A percentile compares a stretch with the other conserved stretches of the same genome.
These are phyloP conservation scores for Pseudonitzschia multiseries DNA, from an alignment of 108 stramenopile genomes.

Conservation along the genomic window DNA sequence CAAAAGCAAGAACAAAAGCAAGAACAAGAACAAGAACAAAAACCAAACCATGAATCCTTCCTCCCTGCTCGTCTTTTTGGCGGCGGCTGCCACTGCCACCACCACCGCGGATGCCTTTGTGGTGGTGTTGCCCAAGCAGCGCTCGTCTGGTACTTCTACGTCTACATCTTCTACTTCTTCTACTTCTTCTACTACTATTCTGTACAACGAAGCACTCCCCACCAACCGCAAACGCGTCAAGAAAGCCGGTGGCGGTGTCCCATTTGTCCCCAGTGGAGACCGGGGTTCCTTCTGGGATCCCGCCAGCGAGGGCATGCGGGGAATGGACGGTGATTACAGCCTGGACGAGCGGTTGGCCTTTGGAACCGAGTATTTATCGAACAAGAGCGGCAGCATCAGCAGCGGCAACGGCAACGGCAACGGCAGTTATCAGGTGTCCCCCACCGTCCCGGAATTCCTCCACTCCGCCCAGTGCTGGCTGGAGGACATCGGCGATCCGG, in stretches of 20 bases:
- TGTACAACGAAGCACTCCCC: too few species aligned
- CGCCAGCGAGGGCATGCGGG: slow-evolving; percentile 52
- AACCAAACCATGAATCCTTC: too few species aligned
- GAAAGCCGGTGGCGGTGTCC: slow-evolving; percentile 49
- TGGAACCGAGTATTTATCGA: slow-evolving; percentile 14
- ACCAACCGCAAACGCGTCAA: slow-evolving; percentile 16
- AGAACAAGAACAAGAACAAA: too few species aligned
- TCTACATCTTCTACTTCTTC: too few species aligned
- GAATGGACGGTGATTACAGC: slow-evolving; percentile 41
- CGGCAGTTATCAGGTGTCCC: neutral
- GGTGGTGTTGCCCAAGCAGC: too few species aligned
- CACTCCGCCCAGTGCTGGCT: slow-evolving; percentile 73
- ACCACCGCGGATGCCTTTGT: too few species aligned
- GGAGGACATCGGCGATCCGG: slow-evolving; percentile 62
- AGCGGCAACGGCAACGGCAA: neutral
- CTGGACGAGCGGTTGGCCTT: slow-evolving; percentile 38
- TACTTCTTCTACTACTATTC: too few species aligned
- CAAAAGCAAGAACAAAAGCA: too few species aligned
- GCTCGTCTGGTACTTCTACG: too few species aligned
- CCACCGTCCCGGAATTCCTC: slow-evolving; percentile 19
- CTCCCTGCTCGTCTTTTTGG: too few species aligned
- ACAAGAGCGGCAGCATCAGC: neutral
- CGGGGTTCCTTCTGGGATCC: slow-evolving; percentile 61
- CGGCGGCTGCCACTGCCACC: too few species aligned
- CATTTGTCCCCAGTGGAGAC: slow-evolving; percentile 41